Base-by-base conservation (phyloP, 2,329 filamentous ascomycete species). In the Amphichorda felina region DNA sequence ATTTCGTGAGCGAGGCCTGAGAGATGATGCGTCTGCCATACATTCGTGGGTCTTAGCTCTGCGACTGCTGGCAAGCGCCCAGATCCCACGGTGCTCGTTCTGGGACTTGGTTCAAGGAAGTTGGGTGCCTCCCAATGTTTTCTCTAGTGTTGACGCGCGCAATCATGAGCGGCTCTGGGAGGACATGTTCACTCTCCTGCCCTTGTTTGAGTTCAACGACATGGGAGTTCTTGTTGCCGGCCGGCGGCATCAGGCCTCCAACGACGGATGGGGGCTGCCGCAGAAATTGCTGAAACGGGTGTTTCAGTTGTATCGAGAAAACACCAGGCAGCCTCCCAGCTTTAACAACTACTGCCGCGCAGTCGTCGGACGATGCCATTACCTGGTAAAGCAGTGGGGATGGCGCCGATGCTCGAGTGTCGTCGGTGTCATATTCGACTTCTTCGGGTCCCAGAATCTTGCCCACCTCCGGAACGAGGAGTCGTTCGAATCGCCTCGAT, bases 271-370 rank as follows among this genome's bases (percentile, higher is more conserved):
- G 78, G 42, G 46, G 4, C 49, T 81, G 11, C 68, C 74, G 1
- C 74, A 78, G 41, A 65, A 61, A 37, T 48, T 79, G 21, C 41
- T 80, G 33, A 71, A 63, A 43, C 63, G 64, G 6, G 63, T 79
- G 10, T 76, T 80, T 37, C 54, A 69, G 15, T 47, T 78, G 2
- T 82, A 81, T 46, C 61, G 63, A 40, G 53, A 55, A n/a, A 72
- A 75, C 37, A 47, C 53, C 3, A 63, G 63, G 16, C 76, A 81
- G 44, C 53, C 66, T 2, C 61, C 73, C 2, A 70, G 72, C 46
- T 80, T 81, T 60, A 81, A 79, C 43, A 70, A 72, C 40, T 82
- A 82, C 45, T 77, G 72, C 40, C 66, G 70, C 14, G 68, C 72
- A 5, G 49, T 78, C 4, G 56, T 80, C 22, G 63, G 64, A 14